phyloP scores from a whole-genome alignment of 352 stramenopile genomes.

The Phytophthora pinifolia region DNA sequence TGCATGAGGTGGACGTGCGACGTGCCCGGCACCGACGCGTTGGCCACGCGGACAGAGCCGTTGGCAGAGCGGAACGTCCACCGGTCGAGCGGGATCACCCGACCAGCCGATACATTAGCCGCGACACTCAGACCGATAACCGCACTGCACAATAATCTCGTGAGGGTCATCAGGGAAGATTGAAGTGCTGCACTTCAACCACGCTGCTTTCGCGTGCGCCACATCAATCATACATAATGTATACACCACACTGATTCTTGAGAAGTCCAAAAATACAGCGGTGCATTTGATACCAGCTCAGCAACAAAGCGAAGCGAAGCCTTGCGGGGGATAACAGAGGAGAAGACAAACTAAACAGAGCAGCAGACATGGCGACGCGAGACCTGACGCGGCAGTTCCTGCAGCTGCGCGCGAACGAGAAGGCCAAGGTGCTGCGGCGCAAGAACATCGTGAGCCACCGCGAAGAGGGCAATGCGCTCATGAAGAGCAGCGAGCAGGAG shows the following conservation, averaged over 20 bases:
- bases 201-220: constrained; percentile 4
- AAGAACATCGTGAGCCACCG: constrained; percentile 82
- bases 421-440: constrained; percentile 80
- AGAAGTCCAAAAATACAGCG: constrained; percentile 6
- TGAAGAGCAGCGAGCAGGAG: constrained; percentile 52
- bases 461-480: constrained; percentile 70
- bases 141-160: not conserved
- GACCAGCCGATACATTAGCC: constrained; percentile 1
- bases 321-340: not conserved
- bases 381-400: constrained; percentile 75
- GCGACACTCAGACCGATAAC: constrained; percentile 2
- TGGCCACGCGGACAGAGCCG: constrained; percentile 52
- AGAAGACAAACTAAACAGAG: not conserved
- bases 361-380: constrained; percentile 64
- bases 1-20: constrained; percentile 72
- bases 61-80: constrained; percentile 63
- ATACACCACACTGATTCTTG: no score
- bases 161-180: constrained; percentile 8
- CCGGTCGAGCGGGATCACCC: constrained; percentile 34
- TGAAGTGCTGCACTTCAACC: constrained; percentile 15
- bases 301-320: no score
- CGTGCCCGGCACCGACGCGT: constrained; percentile 61
- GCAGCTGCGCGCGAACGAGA: constrained; percentile 72
- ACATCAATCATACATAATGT: constrained; percentile 2
- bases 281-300: not conserved